phyloP scores from a whole-genome alignment of 345 rosid species.

The Syzygium grande region DNA sequence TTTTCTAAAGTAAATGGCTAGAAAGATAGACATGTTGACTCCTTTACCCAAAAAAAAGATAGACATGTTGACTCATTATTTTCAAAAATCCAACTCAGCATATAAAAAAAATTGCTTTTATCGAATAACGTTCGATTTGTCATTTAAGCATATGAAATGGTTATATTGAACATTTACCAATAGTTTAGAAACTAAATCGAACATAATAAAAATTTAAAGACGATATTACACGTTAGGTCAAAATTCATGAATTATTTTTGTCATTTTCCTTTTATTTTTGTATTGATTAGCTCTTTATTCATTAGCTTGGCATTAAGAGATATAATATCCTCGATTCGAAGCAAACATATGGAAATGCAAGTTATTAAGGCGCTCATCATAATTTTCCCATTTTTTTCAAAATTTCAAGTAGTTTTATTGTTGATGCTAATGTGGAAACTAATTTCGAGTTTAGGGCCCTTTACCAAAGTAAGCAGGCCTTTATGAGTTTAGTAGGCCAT shows the following conservation, averaged over 20 bases:
- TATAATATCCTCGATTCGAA: not conserved
- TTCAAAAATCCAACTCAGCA: not conserved
- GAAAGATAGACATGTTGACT: not conserved
- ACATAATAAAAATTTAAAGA: not conserved
- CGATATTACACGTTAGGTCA: not conserved
- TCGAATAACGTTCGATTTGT: not conserved
- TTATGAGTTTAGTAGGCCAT: not conserved
- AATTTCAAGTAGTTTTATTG: not conserved
- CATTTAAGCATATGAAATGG: rapidly evolving
- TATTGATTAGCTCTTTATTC: not conserved
- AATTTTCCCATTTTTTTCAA: not conserved
- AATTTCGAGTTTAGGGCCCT: not conserved
- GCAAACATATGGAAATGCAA: not conserved
- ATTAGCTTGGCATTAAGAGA: not conserved
- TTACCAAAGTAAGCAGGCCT: not conserved
- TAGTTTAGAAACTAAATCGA: not conserved
- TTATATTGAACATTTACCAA: not conserved
- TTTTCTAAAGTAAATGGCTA: too few relatives aligned
- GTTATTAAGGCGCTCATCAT: not conserved
- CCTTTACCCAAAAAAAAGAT: too few relatives aligned
- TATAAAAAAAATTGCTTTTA: not conserved
- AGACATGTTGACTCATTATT: not conserved
- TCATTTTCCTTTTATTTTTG: not conserved
- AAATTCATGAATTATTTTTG: not conserved
- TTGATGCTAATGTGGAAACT: not conserved